Percentiles rank a stretch among this genome's conserved stretches.
Conservation (phyloP, 345 rosid genomes). For the Arabidopsis suecica region DNA sequence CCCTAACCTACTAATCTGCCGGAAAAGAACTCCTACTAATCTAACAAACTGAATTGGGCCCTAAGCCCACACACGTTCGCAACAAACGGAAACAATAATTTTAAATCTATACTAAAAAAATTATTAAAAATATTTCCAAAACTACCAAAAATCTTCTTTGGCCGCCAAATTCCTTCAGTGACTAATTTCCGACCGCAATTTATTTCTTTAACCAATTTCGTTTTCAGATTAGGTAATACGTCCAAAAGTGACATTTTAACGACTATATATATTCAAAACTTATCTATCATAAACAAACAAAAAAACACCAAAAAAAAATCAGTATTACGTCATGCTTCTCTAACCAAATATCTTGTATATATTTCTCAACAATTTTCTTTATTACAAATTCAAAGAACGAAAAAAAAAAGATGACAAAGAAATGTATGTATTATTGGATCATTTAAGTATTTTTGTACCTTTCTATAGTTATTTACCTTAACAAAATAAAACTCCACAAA, state of each 20-base stretch:
- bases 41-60: not conserved
- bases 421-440: not conserved
- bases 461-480: slow-evolving; percentile 36
- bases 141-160: not conserved
- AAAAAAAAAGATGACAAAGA: not conserved
- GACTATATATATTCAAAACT: not conserved
- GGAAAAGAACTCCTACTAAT: too few species aligned
- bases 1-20: too few species aligned
- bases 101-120: not conserved
- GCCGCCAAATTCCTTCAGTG: not conserved
- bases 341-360: slow-evolving; percentile 2
- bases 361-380: slow-evolving; percentile 19
- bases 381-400: slow-evolving; percentile 6
- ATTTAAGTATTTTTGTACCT: not conserved
- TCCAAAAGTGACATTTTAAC: slow-evolving; percentile 1
- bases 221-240: not conserved
- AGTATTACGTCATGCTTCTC: not conserved
- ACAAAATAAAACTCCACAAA: slow-evolving; percentile 61
- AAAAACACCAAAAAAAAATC: not conserved
- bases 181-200: not conserved
- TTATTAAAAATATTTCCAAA: not conserved
- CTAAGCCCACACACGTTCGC: not conserved
- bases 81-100: not conserved
- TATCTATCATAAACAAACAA: not conserved
- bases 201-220: not conserved